phyloP scores from a whole-genome alignment of 1,284 basidiomycete genomes.

The Ustilago lituana region DNA sequence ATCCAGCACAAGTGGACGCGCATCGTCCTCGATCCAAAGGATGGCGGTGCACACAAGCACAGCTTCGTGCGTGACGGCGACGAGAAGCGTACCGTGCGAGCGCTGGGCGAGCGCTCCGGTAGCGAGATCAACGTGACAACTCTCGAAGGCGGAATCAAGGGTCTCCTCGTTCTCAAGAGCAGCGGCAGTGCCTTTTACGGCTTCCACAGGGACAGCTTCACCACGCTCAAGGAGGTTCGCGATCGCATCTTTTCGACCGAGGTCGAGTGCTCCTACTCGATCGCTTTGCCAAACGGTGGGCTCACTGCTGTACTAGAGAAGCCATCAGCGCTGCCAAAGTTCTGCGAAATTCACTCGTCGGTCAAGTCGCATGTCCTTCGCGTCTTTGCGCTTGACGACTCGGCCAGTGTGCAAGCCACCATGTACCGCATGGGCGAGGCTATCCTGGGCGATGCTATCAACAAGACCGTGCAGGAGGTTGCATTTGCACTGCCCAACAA shows the following conservation, averaged over 20 bases:
- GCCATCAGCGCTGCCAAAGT: conserved; percentile 55
- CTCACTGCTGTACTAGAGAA: conserved; percentile 63
- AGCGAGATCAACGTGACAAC: conserved; percentile 47
- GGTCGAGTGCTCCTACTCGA: conserved; percentile 58
- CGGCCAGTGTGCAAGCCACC: conserved; percentile 91
- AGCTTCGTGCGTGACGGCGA: conserved; percentile 89
- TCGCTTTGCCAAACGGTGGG: conserved; percentile 34
- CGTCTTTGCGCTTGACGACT: conserved; percentile 85
- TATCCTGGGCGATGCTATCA: conserved; percentile 70
- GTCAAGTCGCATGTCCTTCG: conserved; percentile 79
- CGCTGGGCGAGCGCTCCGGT: conserved; percentile 72
- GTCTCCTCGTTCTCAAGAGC: conserved; percentile 80
- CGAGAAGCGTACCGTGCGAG: conserved; percentile 80
- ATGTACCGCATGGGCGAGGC: conserved; percentile 86
- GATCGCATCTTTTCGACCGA: conserved; percentile 65
- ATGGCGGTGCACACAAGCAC: conserved; percentile 75
- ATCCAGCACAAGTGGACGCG: conserved; percentile 87
- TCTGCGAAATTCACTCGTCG: conserved; percentile 69
- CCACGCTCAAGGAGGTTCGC: conserved; percentile 73
- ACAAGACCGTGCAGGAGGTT: conserved; percentile 74
- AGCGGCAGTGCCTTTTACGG: conserved; percentile 85
- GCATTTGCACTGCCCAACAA: conserved; percentile 87
- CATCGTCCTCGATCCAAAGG: conserved; percentile 72
- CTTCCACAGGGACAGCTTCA: conserved; percentile 87
- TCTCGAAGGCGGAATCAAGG: conserved; percentile 53